A percentile compares a stretch with the other conserved stretches of the same genome.
phyloP scores from a whole-genome alignment of 73 alveolate species.

The Paramecium octaurelia region DNA sequence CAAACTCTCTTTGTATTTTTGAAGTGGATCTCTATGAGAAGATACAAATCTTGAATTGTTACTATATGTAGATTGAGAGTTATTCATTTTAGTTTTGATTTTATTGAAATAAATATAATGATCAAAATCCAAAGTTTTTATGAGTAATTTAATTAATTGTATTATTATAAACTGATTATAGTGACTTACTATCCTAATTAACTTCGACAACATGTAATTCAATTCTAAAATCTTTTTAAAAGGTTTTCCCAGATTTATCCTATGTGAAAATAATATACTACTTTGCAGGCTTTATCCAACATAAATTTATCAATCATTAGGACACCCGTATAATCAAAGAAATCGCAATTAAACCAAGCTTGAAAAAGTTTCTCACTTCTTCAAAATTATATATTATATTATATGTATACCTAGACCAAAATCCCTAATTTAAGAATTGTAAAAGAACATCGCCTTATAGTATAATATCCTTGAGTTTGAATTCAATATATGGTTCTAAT shows the following conservation, averaged over 20 bases:
- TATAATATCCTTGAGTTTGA: slow-evolving; percentile 1
- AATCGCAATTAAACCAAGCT: slow-evolving; percentile 89
- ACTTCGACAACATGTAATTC: slow-evolving; percentile 43
- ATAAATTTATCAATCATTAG: slow-evolving; percentile 71
- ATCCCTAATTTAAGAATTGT: slow-evolving; percentile 68
- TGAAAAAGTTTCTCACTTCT: slow-evolving; percentile 72
- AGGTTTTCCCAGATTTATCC: slow-evolving; percentile 52
- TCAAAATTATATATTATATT: not conserved
- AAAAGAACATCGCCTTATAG: slow-evolving; percentile 84
- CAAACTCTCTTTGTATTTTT: not conserved
- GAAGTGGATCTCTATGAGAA: not conserved
- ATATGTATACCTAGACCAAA: not conserved
- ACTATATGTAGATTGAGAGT: not conserved
- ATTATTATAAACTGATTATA: not conserved
- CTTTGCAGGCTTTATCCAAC: slow-evolving; percentile 83
- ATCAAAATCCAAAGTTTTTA: slow-evolving; percentile 24
- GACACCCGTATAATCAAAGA: slow-evolving; percentile 76
- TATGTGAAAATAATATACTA: not conserved
- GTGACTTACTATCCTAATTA: not conserved
- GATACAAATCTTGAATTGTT: not conserved
- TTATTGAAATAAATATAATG: not conserved
- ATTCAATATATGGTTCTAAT: slow-evolving; percentile 27
- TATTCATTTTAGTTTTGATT: not conserved
- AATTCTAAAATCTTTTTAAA: slow-evolving; percentile 23
- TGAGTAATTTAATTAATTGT: not conserved